phyloP scores from a whole-genome alignment of 371 early-diverging fungal genomes.

The Mortierella polycephala region DNA sequence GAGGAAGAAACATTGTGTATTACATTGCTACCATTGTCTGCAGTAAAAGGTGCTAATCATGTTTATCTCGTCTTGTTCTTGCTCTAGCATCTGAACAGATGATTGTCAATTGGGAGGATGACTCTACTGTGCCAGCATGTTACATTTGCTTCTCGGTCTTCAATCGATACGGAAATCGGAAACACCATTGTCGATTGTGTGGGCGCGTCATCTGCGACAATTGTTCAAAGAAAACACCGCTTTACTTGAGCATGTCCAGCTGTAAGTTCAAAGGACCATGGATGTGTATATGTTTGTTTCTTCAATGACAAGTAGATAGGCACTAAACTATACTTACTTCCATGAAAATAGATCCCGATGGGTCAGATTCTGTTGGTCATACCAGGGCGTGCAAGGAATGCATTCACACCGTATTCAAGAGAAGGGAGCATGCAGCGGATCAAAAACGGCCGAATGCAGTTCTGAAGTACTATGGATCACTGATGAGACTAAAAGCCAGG shows the following conservation, averaged over 20 bases:
- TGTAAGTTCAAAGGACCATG: slow-evolving; percentile 47
- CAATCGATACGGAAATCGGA: slow-evolving; percentile 61
- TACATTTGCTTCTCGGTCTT: slow-evolving; percentile 58
- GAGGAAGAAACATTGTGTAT: background rate
- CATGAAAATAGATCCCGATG: slow-evolving; percentile 32
- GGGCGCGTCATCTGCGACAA: slow-evolving; percentile 80
- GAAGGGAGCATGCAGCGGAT: slow-evolving; percentile 41
- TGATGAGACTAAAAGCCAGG: slow-evolving; percentile 53
- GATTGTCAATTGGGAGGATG: slow-evolving; percentile 76
- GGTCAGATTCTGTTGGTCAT: slow-evolving; percentile 65
- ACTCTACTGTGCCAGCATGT: slow-evolving; percentile 61
- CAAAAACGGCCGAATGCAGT: slow-evolving; percentile 45
- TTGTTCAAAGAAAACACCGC: slow-evolving; percentile 70
- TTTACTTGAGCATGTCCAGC: slow-evolving; percentile 65
- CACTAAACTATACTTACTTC: background rate
- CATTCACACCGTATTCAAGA: slow-evolving; percentile 63
- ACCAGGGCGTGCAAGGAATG: slow-evolving; percentile 73
- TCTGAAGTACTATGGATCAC: slow-evolving; percentile 43
- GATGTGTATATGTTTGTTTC: no score
- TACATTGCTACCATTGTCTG: no score
- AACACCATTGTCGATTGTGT: slow-evolving; percentile 86
- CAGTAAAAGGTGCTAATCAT: background rate
- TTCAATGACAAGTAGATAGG: no score
- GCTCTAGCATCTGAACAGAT: slow-evolving; percentile 67
- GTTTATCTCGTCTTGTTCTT: background rate